Evolutionary conservation across 2,329 filamentous ascomycete species (phyloP).

Genomic region (Esteya vermicola): DNA sequence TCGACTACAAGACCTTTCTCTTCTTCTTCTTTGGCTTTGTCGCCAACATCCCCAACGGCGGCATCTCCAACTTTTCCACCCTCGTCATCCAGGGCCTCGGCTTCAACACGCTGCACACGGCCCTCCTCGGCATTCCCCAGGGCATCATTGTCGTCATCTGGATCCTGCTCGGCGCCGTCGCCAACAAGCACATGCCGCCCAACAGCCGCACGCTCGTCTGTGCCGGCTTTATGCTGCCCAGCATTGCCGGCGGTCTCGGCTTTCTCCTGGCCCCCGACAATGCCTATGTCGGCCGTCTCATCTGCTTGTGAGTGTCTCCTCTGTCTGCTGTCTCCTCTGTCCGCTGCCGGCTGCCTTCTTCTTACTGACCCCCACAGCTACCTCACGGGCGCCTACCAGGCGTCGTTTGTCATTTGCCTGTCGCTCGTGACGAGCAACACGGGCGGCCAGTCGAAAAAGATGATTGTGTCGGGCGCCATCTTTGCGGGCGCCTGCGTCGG

Average conservation of each 20-base stretch:
- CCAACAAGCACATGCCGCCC: slow-evolving; percentile 23
- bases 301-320: slow-evolving; percentile 32
- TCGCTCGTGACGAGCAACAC: slow-evolving; percentile 35
- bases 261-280: slow-evolving; percentile 36
- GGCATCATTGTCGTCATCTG: slow-evolving; percentile 43
- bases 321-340: slow-evolving; percentile 12
- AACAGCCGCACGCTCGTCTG: slow-evolving; percentile 38
- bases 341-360: slow-evolving; percentile 25
- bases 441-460: slow-evolving; percentile 46
- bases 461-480: slow-evolving; percentile 21
- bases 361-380: not conserved
- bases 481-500: slow-evolving; percentile 22
- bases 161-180: slow-evolving; percentile 37
- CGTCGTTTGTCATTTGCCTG: slow-evolving; percentile 24
- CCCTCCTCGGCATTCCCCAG: slow-evolving; percentile 23
- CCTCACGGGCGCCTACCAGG: slow-evolving; percentile 23
- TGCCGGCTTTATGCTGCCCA: slow-evolving; percentile 41
- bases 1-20: slow-evolving; percentile 44
- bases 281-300: slow-evolving; percentile 36
- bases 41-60: slow-evolving; percentile 41
- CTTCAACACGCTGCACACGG: slow-evolving; percentile 25
- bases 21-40: slow-evolving; percentile 40
- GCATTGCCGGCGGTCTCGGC: slow-evolving; percentile 43
- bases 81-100: slow-evolving; percentile 47
- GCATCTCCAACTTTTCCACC: slow-evolving; percentile 44